phyloP scores from a whole-genome alignment of 179 eudicot species.

The Vitellaria paradoxa region DNA sequence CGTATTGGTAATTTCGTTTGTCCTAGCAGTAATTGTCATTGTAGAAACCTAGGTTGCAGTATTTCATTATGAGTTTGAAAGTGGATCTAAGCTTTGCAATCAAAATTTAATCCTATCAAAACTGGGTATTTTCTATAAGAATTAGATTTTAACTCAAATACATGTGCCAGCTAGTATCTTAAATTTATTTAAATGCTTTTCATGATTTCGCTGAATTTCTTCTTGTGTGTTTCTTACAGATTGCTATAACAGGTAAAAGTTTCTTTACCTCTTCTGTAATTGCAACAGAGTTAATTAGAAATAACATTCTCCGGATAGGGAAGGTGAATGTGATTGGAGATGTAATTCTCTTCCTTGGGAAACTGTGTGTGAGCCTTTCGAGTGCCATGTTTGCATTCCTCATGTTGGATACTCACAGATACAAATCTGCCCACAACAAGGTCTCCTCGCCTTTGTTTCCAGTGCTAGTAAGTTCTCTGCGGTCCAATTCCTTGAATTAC shows the following conservation, averaged over 20 bases:
- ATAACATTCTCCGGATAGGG: constrained; percentile 77
- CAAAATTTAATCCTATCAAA: background rate
- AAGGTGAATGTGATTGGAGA: constrained; percentile 88
- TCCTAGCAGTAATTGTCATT: background rate
- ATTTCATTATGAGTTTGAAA: background rate
- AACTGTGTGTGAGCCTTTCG: constrained; percentile 78
- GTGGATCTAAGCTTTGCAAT: background rate
- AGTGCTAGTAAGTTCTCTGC: constrained; percentile 53
- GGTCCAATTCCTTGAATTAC: background rate
- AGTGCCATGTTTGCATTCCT: constrained; percentile 73
- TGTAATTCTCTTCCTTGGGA: constrained; percentile 72
- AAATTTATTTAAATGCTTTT: background rate
- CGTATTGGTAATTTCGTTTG: constrained; percentile 52
- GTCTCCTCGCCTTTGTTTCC: constrained; percentile 81
- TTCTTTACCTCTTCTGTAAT: constrained; percentile 77
- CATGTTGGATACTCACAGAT: constrained; percentile 69
- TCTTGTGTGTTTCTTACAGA: constrained; percentile 36
- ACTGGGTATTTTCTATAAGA: background rate
- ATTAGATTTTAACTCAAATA: background rate
- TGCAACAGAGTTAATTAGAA: constrained; percentile 74
- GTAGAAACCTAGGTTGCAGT: background rate
- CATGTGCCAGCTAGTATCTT: background rate
- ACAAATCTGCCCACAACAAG: constrained; percentile 76
- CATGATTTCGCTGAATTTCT: background rate
- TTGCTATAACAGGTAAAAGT: constrained; percentile 84